A percentile compares a stretch with the other conserved stretches of the same genome.
Evolutionary conservation across 257 asterid genomes (phyloP).

Genomic region (Nicotiana attenuata): DNA sequence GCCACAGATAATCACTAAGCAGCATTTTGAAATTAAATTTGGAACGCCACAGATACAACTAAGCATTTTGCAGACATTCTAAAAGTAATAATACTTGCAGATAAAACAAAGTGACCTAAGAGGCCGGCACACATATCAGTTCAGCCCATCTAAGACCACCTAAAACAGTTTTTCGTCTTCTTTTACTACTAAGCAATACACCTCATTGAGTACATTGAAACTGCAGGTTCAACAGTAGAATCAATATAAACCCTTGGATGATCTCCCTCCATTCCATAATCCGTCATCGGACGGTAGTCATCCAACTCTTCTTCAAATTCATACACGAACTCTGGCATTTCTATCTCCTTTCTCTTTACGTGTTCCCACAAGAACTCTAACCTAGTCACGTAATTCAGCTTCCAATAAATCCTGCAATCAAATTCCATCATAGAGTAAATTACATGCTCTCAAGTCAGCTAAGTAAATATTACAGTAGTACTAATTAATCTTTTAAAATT

Average conservation of each 20-base stretch:
- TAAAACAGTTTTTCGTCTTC: not conserved
- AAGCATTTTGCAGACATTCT: not conserved
- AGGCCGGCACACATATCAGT: constrained; percentile 1
- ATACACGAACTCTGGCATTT: constrained; percentile 74
- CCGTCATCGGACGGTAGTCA: constrained; percentile 32
- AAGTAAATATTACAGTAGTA: too few species aligned
- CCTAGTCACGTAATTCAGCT: constrained; percentile 54
- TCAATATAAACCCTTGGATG: constrained; percentile 45
- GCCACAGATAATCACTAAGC: not conserved
- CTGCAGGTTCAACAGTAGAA: constrained; percentile 31
- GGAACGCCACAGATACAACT: not conserved
- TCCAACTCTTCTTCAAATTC: constrained; percentile 69
- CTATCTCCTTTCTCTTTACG: constrained; percentile 47
- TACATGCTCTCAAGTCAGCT: too few species aligned
- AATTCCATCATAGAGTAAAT: not conserved
- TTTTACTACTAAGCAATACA: constrained; percentile 49
- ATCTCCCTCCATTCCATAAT: constrained; percentile 78
- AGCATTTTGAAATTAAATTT: not conserved
- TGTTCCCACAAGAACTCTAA: constrained; percentile 68
- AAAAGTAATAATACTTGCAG: not conserved
- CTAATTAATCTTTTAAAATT: not conserved
- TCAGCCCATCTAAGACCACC: constrained; percentile 13
- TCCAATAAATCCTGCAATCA: constrained; percentile 43
- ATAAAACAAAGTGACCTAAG: not conserved
- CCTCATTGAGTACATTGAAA: constrained; percentile 67